A percentile compares a stretch with the other conserved stretches of the same genome.
These are phyloP conservation scores for Diversispora eburnea DNA, from an alignment of 192 early-diverging fungal species.

Conservation along the genomic window DNA sequence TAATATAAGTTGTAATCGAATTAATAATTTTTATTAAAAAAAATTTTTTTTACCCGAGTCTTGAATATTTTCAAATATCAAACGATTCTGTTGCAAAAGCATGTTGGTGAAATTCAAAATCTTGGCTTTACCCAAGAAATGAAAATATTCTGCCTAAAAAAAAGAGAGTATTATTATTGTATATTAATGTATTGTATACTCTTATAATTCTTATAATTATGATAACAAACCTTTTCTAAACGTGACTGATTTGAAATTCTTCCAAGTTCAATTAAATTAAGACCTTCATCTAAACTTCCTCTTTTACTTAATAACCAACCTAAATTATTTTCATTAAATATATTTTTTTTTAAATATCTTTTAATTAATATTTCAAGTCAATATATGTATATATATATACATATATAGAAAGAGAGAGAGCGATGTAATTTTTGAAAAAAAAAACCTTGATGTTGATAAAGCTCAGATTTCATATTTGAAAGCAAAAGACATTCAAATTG, in stretches of 20 bases:
- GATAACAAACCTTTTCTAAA: conserved; percentile 35
- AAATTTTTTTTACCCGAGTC: conserved; percentile 50
- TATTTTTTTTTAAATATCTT: background rate
- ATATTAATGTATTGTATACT: background rate
- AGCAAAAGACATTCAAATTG: conserved; percentile 45
- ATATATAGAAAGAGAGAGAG: no score
- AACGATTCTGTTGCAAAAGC: background rate
- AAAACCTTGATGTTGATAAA: conserved; percentile 40
- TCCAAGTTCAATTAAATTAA: conserved; percentile 30
- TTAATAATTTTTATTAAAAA: no score
- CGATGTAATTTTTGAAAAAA: background rate
- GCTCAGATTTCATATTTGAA: conserved; percentile 40
- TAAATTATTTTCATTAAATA: background rate
- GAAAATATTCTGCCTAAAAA: conserved; percentile 24
- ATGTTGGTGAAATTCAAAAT: conserved; percentile 8
- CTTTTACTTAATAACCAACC: conserved; percentile 34
- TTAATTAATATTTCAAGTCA: background rate
- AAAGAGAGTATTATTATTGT: background rate
- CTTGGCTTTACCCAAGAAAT: conserved; percentile 21
- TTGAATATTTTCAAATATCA: conserved; percentile 37
- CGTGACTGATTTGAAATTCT: conserved; percentile 32
- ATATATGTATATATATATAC: background rate
- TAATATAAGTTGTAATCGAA: no score
- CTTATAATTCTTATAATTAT: background rate
- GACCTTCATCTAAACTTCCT: conserved; percentile 39